Evolutionary conservation across 148 eudicot species (phyloP).

Genomic region (Rheum nobile): DNA sequence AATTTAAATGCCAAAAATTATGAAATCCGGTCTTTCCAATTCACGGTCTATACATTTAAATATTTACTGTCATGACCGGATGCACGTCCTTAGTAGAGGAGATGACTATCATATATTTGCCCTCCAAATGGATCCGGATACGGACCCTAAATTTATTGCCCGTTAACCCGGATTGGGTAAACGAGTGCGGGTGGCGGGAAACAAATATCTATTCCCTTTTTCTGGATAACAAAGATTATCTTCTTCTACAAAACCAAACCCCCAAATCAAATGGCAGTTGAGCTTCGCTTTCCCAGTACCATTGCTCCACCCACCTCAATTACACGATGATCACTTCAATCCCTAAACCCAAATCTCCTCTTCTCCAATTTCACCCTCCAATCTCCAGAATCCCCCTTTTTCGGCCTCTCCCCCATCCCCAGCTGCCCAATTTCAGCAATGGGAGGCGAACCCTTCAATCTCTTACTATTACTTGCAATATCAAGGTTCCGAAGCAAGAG

Average conservation of each 20-base stretch:
- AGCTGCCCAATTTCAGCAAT: conserved; percentile 15
- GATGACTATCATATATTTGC: no score
- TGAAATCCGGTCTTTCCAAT: no score
- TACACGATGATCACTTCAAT: conserved; percentile 3
- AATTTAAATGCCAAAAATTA: no score
- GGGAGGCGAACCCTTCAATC: conserved; percentile 2
- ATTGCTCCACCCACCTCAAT: neutral
- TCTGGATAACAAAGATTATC: conserved; percentile 6
- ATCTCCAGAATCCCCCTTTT: conserved; percentile 17
- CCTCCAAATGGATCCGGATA: no score
- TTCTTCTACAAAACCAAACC: conserved; percentile 2
- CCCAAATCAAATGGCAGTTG: conserved; percentile 6
- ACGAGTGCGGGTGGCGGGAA: conserved; percentile 1
- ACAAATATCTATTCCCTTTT: neutral
- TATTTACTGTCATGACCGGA: no score
- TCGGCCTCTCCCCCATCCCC: conserved; percentile 10
- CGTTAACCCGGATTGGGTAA: neutral
- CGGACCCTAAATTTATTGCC: neutral
- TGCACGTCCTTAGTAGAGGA: no score
- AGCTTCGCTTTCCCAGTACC: neutral
- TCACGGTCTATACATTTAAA: no score
- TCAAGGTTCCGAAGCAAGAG: conserved; percentile 24
- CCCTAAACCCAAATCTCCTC: conserved; percentile 12
- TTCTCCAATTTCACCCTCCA: conserved; percentile 4
- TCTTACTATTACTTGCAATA: conserved; percentile 24